phyloP scores from a whole-genome alignment of 495 filamentous ascomycete species.

The Durotheca rogersii region DNA sequence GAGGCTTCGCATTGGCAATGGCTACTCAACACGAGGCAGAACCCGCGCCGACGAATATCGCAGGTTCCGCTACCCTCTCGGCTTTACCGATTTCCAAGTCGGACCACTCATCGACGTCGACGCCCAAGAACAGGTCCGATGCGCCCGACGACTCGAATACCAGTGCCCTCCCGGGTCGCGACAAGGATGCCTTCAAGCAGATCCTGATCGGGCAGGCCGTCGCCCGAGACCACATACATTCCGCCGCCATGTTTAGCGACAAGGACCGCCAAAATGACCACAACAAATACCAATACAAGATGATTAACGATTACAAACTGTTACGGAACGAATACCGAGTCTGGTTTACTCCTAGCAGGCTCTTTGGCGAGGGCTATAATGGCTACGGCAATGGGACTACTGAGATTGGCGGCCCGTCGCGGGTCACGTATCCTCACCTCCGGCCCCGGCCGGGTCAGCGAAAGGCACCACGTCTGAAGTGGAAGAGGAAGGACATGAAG shows the following conservation, averaged over 20 bases:
- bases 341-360: constrained; percentile 46
- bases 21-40: constrained; percentile 34
- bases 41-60: constrained; percentile 21
- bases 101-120: constrained; percentile 34
- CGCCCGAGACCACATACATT: constrained; percentile 71
- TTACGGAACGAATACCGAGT: constrained; percentile 49
- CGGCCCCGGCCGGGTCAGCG: constrained; percentile 73
- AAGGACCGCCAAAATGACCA: constrained; percentile 41
- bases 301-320: constrained; percentile 52
- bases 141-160: constrained; percentile 33
- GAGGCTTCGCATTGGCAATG: constrained; percentile 24
- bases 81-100: constrained; percentile 30
- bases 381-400: constrained; percentile 87
- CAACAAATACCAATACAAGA: constrained; percentile 40
- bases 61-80: constrained; percentile 21
- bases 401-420: constrained; percentile 54
- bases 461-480: constrained; percentile 66
- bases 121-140: constrained; percentile 32
- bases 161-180: constrained; percentile 37
- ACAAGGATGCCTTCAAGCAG: constrained; percentile 53
- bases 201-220: constrained; percentile 74
- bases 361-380: constrained; percentile 77
- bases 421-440: constrained; percentile 72
- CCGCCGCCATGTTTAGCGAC: constrained; percentile 57
- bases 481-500: constrained; percentile 73